A percentile compares a stretch with the other conserved stretches of the same genome.
Conservation (phyloP, 352 stramenopile genomes). For the Pythium brachiatum region DNA sequence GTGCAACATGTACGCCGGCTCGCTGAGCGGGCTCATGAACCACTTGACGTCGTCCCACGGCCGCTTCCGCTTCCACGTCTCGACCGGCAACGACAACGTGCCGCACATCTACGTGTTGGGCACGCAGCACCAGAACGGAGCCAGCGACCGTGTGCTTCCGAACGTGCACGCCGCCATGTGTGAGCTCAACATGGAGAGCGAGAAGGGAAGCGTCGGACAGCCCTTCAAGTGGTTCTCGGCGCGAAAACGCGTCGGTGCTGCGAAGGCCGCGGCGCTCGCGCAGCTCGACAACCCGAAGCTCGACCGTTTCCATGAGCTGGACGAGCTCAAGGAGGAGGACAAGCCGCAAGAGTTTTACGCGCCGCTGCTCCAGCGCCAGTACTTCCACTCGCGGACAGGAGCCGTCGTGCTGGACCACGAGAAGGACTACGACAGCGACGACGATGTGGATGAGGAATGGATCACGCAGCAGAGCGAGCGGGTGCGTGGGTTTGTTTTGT, state of each 20-base stretch:
- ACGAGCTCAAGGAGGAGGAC: slow-evolving; percentile 43
- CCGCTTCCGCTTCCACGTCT: slow-evolving; percentile 76
- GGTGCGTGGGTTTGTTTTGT: slow-evolving; percentile 25
- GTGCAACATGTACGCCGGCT: slow-evolving; percentile 82
- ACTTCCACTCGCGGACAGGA: slow-evolving; percentile 86
- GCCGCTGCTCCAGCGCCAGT: slow-evolving; percentile 76
- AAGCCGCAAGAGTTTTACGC: slow-evolving; percentile 72
- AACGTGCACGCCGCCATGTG: slow-evolving; percentile 37
- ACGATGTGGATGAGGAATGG: slow-evolving; percentile 88
- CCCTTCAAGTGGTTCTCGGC: slow-evolving; percentile 62
- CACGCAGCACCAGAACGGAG: neutral
- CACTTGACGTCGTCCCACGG: slow-evolving; percentile 79
- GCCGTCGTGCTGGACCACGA: slow-evolving; percentile 80
- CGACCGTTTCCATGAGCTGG: slow-evolving; percentile 68
- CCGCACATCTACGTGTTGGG: slow-evolving; percentile 82
- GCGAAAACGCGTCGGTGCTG: slow-evolving; percentile 14
- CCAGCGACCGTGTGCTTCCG: neutral
- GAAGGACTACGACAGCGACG: slow-evolving; percentile 85
- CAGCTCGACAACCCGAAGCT: slow-evolving; percentile 17
- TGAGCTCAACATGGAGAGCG: slow-evolving; percentile 52
- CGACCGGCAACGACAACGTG: slow-evolving; percentile 74
- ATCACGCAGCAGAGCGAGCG: slow-evolving; percentile 85
- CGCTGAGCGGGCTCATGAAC: slow-evolving; percentile 62
- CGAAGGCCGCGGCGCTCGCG: neutral
- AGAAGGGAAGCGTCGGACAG: slow-evolving; percentile 60